Base-by-base conservation (phyloP, 495 filamentous ascomycete genomes). In the Penicillium herquei region DNA sequence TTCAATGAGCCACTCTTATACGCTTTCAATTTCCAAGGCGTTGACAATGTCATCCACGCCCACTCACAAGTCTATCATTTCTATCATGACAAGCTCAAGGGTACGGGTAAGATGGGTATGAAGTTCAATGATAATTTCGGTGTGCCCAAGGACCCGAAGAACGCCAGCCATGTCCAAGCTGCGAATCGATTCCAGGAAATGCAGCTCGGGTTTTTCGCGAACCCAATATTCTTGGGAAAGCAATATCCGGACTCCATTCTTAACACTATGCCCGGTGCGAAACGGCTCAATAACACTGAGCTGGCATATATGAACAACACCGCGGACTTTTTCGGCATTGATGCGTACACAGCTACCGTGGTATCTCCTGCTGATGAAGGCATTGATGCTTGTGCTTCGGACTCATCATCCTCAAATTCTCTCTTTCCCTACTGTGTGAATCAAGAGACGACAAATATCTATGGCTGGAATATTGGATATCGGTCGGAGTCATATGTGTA, bases 51-150 rank as follows among this genome's bases (percentile, higher is more conserved):
- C 6, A 51, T 79, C 16, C 63, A 68, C 6, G 70, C 76, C 1
- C 76, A 79, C 53, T 65, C 72, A 0, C 57, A 69, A 11, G 56
- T 75, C 17, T 73, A 72, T 57, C 65, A 65, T 48, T 78, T 70
- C 56, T 79, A 79, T 52, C 65, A 75, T 30, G 67, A 78, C 21
- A 57, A 59, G 2, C 40, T 79, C 0, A 60, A 70, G 18, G 76
- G 65, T 3, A 76, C 64, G 0, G 76, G 75, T 1, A 65, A 70
- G 33, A 47, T 79, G 13, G 64, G 65, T 2, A 52, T 77, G 39
- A 78, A 79, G 44, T 68, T 74, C 33, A 72, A 69, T 56, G 68
- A 75, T 42, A 76, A 76, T 51, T 74, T 76, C 31, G 72, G 69
- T 8, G 64, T 77, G 2, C 75, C 75, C 0, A 59, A 62, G 31